These are phyloP conservation scores for Cornus kousa DNA, from an alignment of 148 eudicot species.

Conservation along the genomic window DNA sequence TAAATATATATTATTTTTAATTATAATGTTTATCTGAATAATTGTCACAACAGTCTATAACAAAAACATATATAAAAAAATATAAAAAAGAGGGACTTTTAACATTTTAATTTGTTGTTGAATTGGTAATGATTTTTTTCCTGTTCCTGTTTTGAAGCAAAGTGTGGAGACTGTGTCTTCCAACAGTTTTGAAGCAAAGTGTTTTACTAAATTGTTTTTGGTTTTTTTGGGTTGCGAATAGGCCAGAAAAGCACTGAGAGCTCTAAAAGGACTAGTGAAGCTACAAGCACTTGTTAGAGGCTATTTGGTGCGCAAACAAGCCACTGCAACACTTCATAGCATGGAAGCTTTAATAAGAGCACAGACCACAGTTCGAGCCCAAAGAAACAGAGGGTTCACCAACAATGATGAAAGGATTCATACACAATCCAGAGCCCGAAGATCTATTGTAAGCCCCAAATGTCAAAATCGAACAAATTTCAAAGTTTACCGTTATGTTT, in stretches of 20 bases:
- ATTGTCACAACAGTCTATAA: too few species aligned
- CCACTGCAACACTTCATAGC: constrained; percentile 68
- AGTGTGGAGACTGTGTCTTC: not conserved
- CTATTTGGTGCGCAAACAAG: constrained; percentile 75
- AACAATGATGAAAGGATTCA: constrained; percentile 9
- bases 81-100: too few species aligned
- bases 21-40: too few species aligned
- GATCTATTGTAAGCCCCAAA: constrained; percentile 38
- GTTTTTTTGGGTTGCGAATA: constrained; percentile 1
- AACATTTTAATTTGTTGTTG: not conserved
- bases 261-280: constrained; percentile 72
- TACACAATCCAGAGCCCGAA: constrained; percentile 27
- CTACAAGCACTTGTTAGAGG: constrained; percentile 84
- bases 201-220: not conserved
- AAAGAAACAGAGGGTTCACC: constrained; percentile 24
- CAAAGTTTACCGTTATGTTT: too few species aligned
- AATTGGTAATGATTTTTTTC: too few species aligned
- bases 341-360: constrained; percentile 80
- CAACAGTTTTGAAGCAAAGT: not conserved
- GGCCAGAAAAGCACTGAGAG: constrained; percentile 83
- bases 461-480: not conserved
- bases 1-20: too few species aligned
- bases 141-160: not conserved
- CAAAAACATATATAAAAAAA: too few species aligned
- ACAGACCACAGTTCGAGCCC: constrained; percentile 66